These are phyloP conservation scores for Xanthoconium separans DNA, from an alignment of 1,284 basidiomycete genomes.

Conservation along the genomic window DNA sequence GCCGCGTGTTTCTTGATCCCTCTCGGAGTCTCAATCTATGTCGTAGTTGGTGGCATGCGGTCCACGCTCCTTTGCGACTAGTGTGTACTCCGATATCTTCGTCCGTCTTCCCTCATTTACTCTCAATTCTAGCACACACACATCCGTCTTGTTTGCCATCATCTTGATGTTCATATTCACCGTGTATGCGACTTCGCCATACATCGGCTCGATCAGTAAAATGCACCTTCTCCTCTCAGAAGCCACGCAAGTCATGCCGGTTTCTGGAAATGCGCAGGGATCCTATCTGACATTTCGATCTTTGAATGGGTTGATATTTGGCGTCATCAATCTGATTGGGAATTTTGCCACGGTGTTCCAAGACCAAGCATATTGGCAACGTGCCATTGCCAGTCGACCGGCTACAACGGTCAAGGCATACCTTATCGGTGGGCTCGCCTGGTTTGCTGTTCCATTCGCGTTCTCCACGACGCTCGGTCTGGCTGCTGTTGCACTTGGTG, in stretches of 20 bases:
- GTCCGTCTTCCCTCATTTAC: slow-evolving; percentile 21
- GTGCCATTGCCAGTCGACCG: slow-evolving; percentile 84
- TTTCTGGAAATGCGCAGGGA: slow-evolving; percentile 64
- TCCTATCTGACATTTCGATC: slow-evolving; percentile 75
- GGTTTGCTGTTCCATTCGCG: slow-evolving; percentile 84
- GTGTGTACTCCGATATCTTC: slow-evolving; percentile 36
- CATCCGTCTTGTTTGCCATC: slow-evolving; percentile 78
- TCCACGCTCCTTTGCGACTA: slow-evolving; percentile 60
- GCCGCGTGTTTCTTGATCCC: slow-evolving; percentile 81
- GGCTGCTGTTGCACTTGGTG: slow-evolving; percentile 69
- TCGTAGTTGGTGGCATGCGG: slow-evolving; percentile 63
- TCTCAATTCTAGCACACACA: slow-evolving; percentile 59
- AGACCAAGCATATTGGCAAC: slow-evolving; percentile 81
- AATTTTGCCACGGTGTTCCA: slow-evolving; percentile 84
- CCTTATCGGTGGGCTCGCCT: slow-evolving; percentile 84
- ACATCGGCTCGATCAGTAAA: slow-evolving; percentile 55
- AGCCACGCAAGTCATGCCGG: slow-evolving; percentile 48
- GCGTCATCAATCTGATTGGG: slow-evolving; percentile 82
- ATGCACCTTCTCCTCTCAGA: slow-evolving; percentile 61
- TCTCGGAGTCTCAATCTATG: slow-evolving; percentile 57
- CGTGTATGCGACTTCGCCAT: slow-evolving; percentile 74
- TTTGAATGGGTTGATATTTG: slow-evolving; percentile 82
- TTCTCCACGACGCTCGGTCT: slow-evolving; percentile 82
- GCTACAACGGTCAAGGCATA: slow-evolving; percentile 87
- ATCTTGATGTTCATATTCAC: slow-evolving; percentile 70